Evolutionary conservation across 176 grass and related monocot species (phyloP), one percentile per base, ranked within the genome.

Genomic region (Hsuehochloa calcarea): DNA sequence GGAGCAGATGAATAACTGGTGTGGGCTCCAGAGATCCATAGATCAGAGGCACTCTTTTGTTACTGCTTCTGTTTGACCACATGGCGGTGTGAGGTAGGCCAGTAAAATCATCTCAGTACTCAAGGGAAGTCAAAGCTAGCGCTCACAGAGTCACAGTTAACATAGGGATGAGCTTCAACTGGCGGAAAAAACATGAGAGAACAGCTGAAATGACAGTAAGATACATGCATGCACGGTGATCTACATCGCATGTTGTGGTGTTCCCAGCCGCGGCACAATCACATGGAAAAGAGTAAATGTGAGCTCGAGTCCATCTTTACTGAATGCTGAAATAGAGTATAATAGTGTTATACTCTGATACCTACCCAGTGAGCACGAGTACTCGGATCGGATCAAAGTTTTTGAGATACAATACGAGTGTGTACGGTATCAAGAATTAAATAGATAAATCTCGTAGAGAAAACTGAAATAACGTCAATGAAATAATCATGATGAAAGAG

Each of bases 11-110:
- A 68, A 78, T 82, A n/a, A 78, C 46, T 72, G 31, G 46, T 6
- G 40, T 78, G 78, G 84, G 65, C 14, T 75, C 78, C 64, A 27
- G 59, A 52, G 41, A 74, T 54, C 80, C 12, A 45, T 38, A 16
- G 8, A n/a, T 52, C 22, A 29, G 35, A 55, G 31, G 10, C 25
- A 2, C 62, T 80, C 34, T 61, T 43, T 35, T 17, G 12, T 35
- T 35, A 69, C 35, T 40, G 31, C 56, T 65, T 50, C 72, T 77
- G 44, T 68, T 71, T 83, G 66, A 67, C 58, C 79, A 86, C 39
- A 77, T 65, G 26, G 67, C 34, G 56, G 25, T 35, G 65, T 54
- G 27, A 25, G 39, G 55, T 5, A 44, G 39, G 29, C 27, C 26
- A 22, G 44, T 50, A 40, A 5, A 0, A 40, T 14, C 31, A 26